These are phyloP conservation scores for Pestalotiopsis sp. DNA, from an alignment of 2,329 filamentous ascomycete species.

Conservation along the genomic window DNA sequence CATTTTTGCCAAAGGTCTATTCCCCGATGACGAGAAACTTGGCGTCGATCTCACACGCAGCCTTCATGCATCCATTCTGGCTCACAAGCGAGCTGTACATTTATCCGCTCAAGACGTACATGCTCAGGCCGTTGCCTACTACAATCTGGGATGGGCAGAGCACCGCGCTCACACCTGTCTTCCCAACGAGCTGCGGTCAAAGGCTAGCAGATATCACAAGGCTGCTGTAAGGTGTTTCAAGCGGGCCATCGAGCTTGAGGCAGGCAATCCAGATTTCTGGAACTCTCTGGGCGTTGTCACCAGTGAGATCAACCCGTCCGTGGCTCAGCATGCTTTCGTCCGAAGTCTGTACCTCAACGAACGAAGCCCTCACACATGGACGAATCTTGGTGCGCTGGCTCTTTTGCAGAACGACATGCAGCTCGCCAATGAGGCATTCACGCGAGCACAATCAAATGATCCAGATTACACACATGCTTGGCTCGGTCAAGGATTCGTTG, in stretches of 20 bases:
- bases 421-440: constrained; percentile 89
- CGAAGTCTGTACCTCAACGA: constrained; percentile 93
- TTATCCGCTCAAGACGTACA: constrained; percentile 74
- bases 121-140: constrained; percentile 94
- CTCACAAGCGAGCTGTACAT: constrained; percentile 84
- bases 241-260: constrained; percentile 90
- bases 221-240: constrained; percentile 91
- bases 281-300: constrained; percentile 93
- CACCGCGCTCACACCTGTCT: constrained; percentile 76
- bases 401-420: constrained; percentile 81
- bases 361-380: constrained; percentile 82
- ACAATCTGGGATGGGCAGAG: constrained; percentile 95
- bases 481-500: constrained; percentile 89
- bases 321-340: constrained; percentile 92
- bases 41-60: constrained; percentile 58
- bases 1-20: constrained; percentile 45
- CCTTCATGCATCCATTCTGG: constrained; percentile 75
- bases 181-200: constrained; percentile 53
- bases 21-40: constrained; percentile 48
- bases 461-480: constrained; percentile 93
- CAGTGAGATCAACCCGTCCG: constrained; percentile 79
- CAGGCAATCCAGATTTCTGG: constrained; percentile 95
- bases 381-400: constrained; percentile 86
- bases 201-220: constrained; percentile 70
- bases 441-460: constrained; percentile 88